A percentile compares a stretch with the other conserved stretches of the same genome.
Evolutionary conservation across 495 filamentous ascomycete genomes (phyloP).

Genomic region (Xylaria cubensis): DNA sequence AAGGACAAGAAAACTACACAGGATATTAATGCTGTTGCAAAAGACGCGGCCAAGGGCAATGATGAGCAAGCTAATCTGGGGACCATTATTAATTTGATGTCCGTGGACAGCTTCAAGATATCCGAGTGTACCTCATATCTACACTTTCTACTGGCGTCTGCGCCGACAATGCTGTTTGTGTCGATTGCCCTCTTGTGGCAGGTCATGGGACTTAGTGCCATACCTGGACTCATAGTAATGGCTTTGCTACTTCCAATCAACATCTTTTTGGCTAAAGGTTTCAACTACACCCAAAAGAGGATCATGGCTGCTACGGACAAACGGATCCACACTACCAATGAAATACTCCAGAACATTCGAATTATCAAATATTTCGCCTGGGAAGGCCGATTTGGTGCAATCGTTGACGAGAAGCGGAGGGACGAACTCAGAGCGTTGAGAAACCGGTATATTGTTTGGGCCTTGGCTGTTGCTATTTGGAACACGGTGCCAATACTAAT

Average conservation of each 20-base stretch:
- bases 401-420: slow-evolving; percentile 85
- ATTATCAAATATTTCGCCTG: slow-evolving; percentile 99
- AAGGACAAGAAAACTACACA: slow-evolving; percentile 50
- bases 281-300: slow-evolving; percentile 81
- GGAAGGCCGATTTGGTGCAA: slow-evolving; percentile 88
- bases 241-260: slow-evolving; percentile 86
- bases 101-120: slow-evolving; percentile 98
- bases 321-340: slow-evolving; percentile 95
- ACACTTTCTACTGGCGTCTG: slow-evolving; percentile 86
- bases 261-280: slow-evolving; percentile 80
- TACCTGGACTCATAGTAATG: slow-evolving; percentile 95
- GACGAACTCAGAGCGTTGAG: slow-evolving; percentile 81
- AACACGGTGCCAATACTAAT: slow-evolving; percentile 95
- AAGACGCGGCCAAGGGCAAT: slow-evolving; percentile 46
- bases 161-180: slow-evolving; percentile 82
- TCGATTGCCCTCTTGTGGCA: slow-evolving; percentile 76
- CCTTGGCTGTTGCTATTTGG: slow-evolving; percentile 90
- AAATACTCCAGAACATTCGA: slow-evolving; percentile 95
- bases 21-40: slow-evolving; percentile 39
- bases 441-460: slow-evolving; percentile 87
- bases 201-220: slow-evolving; percentile 89
- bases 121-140: slow-evolving; percentile 91
- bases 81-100: slow-evolving; percentile 98
- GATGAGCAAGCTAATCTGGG: slow-evolving; percentile 87
- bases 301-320: slow-evolving; percentile 96